Evolutionary conservation across 2,329 filamentous ascomycete genomes (phyloP).

Genomic region (Podosphaera aphanis): DNA sequence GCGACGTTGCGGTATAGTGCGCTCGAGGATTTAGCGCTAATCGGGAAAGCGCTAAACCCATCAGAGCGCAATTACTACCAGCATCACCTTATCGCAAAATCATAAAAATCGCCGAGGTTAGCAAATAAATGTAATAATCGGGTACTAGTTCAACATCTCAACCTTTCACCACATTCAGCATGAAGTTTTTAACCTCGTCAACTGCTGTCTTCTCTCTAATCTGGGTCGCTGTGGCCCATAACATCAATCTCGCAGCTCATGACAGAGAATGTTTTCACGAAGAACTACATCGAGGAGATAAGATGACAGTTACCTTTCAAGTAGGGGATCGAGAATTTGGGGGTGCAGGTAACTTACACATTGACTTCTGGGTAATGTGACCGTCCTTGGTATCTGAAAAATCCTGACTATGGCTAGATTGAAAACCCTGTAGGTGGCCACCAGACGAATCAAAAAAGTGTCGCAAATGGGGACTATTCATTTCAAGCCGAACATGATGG

Average conservation of each 20-base stretch:
- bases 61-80: neutral
- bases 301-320: conserved; percentile 97
- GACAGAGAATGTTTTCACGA: conserved; percentile 97
- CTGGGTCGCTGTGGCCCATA: conserved; percentile 54
- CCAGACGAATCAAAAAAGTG: conserved; percentile 55
- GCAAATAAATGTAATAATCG: too few relatives aligned
- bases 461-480: conserved; percentile 80
- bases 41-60: neutral
- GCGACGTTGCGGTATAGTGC: neutral
- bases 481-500: conserved; percentile 73
- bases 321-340: conserved; percentile 94
- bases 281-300: conserved; percentile 72
- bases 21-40: neutral
- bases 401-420: conserved; percentile 27
- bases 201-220: conserved; percentile 10
- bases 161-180: conserved; percentile 3
- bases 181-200: conserved; percentile 15
- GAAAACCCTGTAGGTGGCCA: conserved; percentile 53
- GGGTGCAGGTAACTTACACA: conserved; percentile 76
- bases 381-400: neutral
- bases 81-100: too few relatives aligned
- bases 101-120: too few relatives aligned
- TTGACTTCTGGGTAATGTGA: conserved; percentile 80
- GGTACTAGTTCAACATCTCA: too few relatives aligned
- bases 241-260: conserved; percentile 84